A percentile compares a stretch with the other conserved stretches of the same genome.
phyloP scores from a whole-genome alignment of 345 rosid genomes.

The Carallia brachiata region DNA sequence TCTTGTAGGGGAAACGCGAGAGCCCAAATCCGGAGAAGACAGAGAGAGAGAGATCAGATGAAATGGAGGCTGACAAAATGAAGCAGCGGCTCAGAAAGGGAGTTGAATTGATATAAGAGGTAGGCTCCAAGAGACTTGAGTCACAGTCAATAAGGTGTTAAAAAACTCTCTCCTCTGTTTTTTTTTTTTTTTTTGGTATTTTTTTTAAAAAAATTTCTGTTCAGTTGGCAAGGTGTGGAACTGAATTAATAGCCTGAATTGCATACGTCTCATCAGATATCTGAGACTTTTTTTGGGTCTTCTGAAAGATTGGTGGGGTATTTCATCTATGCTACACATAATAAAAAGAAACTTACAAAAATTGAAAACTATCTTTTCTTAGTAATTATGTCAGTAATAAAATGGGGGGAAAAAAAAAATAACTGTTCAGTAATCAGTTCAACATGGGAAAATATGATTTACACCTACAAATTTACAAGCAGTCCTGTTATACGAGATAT shows the following conservation, averaged over 20 bases:
- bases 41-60: slow-evolving; percentile 13
- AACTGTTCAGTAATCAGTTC: too few relatives aligned
- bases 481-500: too few relatives aligned
- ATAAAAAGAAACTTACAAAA: background rate
- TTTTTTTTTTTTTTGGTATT: background rate
- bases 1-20: too few relatives aligned
- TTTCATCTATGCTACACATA: slow-evolving; percentile 17
- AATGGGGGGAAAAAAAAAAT: too few relatives aligned
- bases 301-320: slow-evolving; percentile 41
- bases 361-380: too few relatives aligned
- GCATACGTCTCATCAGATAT: slow-evolving; percentile 38
- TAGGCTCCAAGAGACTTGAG: slow-evolving; percentile 22
- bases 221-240: slow-evolving; percentile 11
- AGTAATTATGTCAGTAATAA: too few relatives aligned
- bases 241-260: slow-evolving; percentile 23
- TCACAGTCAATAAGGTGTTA: slow-evolving; percentile 29
- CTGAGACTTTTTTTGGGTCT: slow-evolving; percentile 31
- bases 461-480: too few relatives aligned
- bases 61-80: slow-evolving; percentile 39
- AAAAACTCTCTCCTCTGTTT: background rate
- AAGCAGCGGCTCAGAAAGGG: slow-evolving; percentile 41
- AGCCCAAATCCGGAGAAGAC: background rate
- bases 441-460: too few relatives aligned
- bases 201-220: background rate
- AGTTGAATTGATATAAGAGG: slow-evolving; percentile 49